A percentile compares a stretch with the other conserved stretches of the same genome.
phyloP scores from a whole-genome alignment of 495 filamentous ascomycete species.

The Aspergillus sclerotioniger region DNA sequence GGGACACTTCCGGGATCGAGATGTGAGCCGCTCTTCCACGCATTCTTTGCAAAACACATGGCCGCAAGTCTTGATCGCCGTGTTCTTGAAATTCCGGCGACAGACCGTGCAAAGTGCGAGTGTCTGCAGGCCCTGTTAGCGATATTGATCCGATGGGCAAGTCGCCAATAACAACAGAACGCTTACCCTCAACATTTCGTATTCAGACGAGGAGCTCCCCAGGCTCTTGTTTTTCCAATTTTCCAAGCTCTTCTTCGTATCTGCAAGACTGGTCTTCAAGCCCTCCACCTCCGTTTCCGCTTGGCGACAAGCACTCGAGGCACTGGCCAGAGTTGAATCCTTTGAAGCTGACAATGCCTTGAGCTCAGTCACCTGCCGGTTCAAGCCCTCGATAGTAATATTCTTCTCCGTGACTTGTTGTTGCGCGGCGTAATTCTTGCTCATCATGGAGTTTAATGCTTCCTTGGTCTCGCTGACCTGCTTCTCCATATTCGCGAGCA shows the following conservation, averaged over 20 bases:
- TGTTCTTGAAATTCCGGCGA: conserved; percentile 87
- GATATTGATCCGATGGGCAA: background rate
- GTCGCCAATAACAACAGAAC: background rate
- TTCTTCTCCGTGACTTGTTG: conserved; percentile 63
- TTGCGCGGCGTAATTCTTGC: conserved; percentile 70
- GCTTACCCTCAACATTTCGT: conserved; percentile 79
- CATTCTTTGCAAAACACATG: conserved; percentile 92
- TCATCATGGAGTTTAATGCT: conserved; percentile 60
- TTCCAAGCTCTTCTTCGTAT: conserved; percentile 73
- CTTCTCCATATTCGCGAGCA: conserved; percentile 85
- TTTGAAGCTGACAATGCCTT: conserved; percentile 69
- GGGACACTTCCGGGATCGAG: conserved; percentile 91
- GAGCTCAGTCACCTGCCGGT: conserved; percentile 72
- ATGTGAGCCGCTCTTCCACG: conserved; percentile 78
- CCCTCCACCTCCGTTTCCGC: conserved; percentile 73
- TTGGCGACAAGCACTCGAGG: conserved; percentile 61
- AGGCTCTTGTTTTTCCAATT: conserved; percentile 77
- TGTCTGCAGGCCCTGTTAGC: conserved; percentile 56
- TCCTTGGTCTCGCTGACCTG: conserved; percentile 79
- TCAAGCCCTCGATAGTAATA: conserved; percentile 68
- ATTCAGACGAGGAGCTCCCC: conserved; percentile 75
- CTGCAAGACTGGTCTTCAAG: conserved; percentile 67
- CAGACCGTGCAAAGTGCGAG: conserved; percentile 90
- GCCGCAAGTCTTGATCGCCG: conserved; percentile 87
- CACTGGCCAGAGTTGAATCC: conserved; percentile 56